Percentiles rank a stretch among this genome's conserved stretches.
These are phyloP conservation scores for Collybiopsis luxurians DNA, from an alignment of 768 basidiomycete genomes.

Conservation along the genomic window DNA sequence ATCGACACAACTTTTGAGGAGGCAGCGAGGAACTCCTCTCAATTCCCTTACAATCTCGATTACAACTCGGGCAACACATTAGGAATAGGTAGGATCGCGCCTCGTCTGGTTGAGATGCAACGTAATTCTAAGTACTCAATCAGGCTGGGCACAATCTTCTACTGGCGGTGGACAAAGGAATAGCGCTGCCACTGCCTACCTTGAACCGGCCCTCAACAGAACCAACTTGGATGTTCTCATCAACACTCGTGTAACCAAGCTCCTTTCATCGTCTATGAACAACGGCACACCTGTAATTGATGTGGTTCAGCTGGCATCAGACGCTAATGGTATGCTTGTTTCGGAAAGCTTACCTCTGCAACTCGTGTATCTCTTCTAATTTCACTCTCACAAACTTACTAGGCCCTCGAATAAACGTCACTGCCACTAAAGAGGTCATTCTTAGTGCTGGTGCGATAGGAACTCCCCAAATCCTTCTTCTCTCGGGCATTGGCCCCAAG, in stretches of 20 bases:
- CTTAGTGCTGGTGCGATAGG: slow-evolving; percentile 27
- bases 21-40: slow-evolving; percentile 19
- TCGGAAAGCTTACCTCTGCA: too few relatives aligned
- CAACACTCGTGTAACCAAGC: slow-evolving; percentile 3
- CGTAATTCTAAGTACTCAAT: slow-evolving; percentile 32
- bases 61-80: slow-evolving; percentile 26
- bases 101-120: slow-evolving; percentile 8
- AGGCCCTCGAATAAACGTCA: slow-evolving; percentile 3
- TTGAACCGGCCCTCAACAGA: slow-evolving; percentile 23
- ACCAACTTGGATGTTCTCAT: slow-evolving; percentile 27
- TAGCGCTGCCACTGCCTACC: slow-evolving; percentile 29
- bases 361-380: too few relatives aligned
- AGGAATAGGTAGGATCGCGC: slow-evolving; percentile 28
- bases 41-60: slow-evolving; percentile 26
- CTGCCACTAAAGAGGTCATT: slow-evolving; percentile 26
- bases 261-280: background rate
- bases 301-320: slow-evolving; percentile 16
- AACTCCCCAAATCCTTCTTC: slow-evolving; percentile 17
- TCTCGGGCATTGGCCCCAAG: slow-evolving; percentile 23
- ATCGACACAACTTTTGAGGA: slow-evolving; percentile 21
- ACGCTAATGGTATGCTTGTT: background rate
- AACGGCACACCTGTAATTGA: slow-evolving; percentile 7
- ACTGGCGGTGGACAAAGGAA: slow-evolving; percentile 14
- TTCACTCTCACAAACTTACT: slow-evolving; percentile 1
- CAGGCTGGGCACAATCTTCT: slow-evolving; percentile 19